Percentiles rank a stretch among this genome's conserved stretches.
phyloP scores from a whole-genome alignment of 2,329 filamentous ascomycete species.

The Rosellinia necatrix region DNA sequence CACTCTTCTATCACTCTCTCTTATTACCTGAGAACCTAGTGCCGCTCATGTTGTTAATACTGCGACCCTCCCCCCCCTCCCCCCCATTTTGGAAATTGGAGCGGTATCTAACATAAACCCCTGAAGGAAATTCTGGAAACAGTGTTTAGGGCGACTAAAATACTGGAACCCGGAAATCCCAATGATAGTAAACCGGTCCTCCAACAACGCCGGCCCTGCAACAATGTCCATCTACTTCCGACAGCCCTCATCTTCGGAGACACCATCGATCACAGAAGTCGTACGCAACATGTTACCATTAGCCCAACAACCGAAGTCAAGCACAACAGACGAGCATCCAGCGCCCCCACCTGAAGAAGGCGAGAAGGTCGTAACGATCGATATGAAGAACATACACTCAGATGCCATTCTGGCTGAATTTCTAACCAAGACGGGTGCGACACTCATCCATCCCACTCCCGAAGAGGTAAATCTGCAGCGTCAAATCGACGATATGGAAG shows the following conservation, averaged over 20 bases:
- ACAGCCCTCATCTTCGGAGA: constrained; percentile 36
- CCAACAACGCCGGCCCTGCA: constrained; percentile 59
- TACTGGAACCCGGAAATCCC: constrained; percentile 88
- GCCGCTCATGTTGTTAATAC: no score
- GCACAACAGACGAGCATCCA: constrained; percentile 51
- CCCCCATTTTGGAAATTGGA: background rate
- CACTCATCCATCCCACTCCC: constrained; percentile 57
- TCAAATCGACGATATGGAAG: constrained; percentile 59
- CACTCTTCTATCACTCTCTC: no score
- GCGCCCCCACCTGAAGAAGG: constrained; percentile 53
- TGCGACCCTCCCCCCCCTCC: constrained; percentile 9
- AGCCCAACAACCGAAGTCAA: constrained; percentile 52
- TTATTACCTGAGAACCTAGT: no score
- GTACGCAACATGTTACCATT: constrained; percentile 36
- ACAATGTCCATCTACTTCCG: constrained; percentile 69
- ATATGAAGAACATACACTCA: constrained; percentile 67
- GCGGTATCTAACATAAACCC: constrained; percentile 16
- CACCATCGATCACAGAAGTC: constrained; percentile 14
- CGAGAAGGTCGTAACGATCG: constrained; percentile 59
- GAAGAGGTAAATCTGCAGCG: constrained; percentile 64
- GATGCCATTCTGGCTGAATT: constrained; percentile 67
- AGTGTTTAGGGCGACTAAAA: constrained; percentile 83
- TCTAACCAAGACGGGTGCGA: constrained; percentile 65
- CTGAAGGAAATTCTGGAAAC: constrained; percentile 83
- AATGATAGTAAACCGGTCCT: constrained; percentile 78